Conservation (phyloP, 176 grass and related monocot genomes). For the Triticum turgidum region DNA sequence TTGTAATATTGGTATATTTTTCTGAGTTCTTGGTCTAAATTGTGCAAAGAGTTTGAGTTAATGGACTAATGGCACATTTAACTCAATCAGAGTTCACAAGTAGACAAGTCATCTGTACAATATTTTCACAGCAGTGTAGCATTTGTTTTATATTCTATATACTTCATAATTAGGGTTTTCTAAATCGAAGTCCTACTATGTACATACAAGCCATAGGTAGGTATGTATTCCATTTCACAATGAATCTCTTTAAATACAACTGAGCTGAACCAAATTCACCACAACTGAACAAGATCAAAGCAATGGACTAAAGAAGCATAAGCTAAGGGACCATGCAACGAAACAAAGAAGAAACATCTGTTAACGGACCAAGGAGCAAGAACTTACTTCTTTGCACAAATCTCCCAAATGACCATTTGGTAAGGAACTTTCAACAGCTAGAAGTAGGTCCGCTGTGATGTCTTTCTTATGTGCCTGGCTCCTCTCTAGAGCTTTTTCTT, state of each 20-base stretch:
- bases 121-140: neutral
- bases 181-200: neutral
- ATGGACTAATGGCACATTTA: too few relatives aligned
- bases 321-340: neutral
- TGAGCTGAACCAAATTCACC: neutral
- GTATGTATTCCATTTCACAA: neutral
- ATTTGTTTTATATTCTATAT: neutral
- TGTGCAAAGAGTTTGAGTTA: too few relatives aligned
- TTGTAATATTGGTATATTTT: too few relatives aligned
- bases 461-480: conserved; percentile 19
- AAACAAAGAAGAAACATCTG: conserved; percentile 24
- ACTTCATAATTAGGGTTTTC: neutral
- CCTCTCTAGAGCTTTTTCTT: conserved; percentile 17
- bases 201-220: conserved; percentile 4
- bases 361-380: conserved; percentile 10
- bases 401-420: conserved; percentile 40
- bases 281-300: conserved; percentile 7
- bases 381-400: conserved; percentile 41
- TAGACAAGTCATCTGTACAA: neutral
- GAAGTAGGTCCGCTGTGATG: conserved; percentile 24
- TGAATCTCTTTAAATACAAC: neutral
- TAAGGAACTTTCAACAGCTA: conserved; percentile 36
- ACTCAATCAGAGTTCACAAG: neutral
- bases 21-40: too few relatives aligned
- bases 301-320: conserved; percentile 9